These are phyloP conservation scores for Candida taoyuanica DNA, from an alignment of 805 yeast genomes.

Conservation along the genomic window DNA sequence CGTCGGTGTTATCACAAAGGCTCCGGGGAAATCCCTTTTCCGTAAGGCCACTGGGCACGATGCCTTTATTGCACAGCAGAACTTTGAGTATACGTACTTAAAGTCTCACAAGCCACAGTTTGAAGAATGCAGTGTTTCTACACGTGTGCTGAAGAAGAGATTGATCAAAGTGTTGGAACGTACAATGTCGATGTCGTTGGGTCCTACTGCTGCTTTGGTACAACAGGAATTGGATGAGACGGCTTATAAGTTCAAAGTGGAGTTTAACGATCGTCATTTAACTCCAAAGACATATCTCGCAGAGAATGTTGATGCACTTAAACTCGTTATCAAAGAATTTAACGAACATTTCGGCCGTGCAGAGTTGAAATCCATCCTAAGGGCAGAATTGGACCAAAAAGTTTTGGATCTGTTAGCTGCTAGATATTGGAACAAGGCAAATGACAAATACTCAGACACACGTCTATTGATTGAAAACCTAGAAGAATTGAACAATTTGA, in stretches of 20 bases:
- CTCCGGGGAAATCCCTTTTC: conserved; percentile 52
- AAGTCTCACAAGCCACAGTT: conserved; percentile 57
- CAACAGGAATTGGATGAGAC: conserved; percentile 93
- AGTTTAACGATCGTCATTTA: conserved; percentile 88
- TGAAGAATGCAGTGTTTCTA: conserved; percentile 66
- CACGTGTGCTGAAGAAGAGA: conserved; percentile 68
- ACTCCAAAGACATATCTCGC: conserved; percentile 95
- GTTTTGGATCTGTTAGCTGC: conserved; percentile 84
- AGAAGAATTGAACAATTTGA: conserved; percentile 50
- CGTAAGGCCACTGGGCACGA: conserved; percentile 52
- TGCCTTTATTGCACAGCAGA: conserved; percentile 63
- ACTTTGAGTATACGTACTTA: conserved; percentile 61
- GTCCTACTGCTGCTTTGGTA: conserved; percentile 82
- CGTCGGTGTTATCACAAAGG: conserved; percentile 93
- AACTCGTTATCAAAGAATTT: conserved; percentile 81
- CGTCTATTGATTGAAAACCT: conserved; percentile 38
- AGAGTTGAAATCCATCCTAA: conserved; percentile 72
- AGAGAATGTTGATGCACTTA: conserved; percentile 82
- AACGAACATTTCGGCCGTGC: conserved; percentile 77
- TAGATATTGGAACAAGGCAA: conserved; percentile 80
- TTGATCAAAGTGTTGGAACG: conserved; percentile 82
- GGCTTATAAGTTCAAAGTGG: conserved; percentile 88
- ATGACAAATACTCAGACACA: conserved; percentile 17
- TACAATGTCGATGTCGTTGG: conserved; percentile 84
- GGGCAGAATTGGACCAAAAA: conserved; percentile 83